Percentiles rank a stretch among this genome's conserved stretches.
Evolutionary conservation across 2,329 filamentous ascomycete species (phyloP).

Genomic region (Annulohypoxylon truncatum): DNA sequence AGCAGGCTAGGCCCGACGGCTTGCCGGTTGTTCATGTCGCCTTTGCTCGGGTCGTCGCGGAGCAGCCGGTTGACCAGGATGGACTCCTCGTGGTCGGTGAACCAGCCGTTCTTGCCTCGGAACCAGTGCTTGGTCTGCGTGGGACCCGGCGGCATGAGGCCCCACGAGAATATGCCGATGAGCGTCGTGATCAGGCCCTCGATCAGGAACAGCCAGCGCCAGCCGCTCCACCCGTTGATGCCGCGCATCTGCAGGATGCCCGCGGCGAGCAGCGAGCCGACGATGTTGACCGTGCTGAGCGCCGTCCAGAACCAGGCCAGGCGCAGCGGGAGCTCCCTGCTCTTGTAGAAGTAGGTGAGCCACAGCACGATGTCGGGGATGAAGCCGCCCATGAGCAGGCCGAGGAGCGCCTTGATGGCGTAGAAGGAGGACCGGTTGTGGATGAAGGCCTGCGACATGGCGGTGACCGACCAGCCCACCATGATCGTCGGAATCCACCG

Average conservation of each 20-base stretch:
- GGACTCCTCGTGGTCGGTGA: slow-evolving; percentile 66
- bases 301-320: slow-evolving; percentile 79
- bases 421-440: slow-evolving; percentile 49
- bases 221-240: slow-evolving; percentile 61
- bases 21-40: slow-evolving; percentile 70
- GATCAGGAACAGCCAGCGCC: slow-evolving; percentile 63
- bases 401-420: slow-evolving; percentile 53
- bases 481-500: slow-evolving; percentile 63
- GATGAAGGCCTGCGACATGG: slow-evolving; percentile 51
- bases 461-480: slow-evolving; percentile 52
- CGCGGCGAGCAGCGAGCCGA: slow-evolving; percentile 64
- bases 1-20: slow-evolving; percentile 62
- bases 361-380: slow-evolving; percentile 75
- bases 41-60: slow-evolving; percentile 70
- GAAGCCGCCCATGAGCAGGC: slow-evolving; percentile 68
- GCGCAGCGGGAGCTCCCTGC: slow-evolving; percentile 73
- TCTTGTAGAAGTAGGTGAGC: slow-evolving; percentile 81
- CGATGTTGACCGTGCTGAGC: slow-evolving; percentile 66
- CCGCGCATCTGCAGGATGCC: slow-evolving; percentile 65
- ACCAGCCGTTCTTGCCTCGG: slow-evolving; percentile 67
- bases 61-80: slow-evolving; percentile 70
- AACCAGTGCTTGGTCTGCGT: slow-evolving; percentile 66
- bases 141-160: slow-evolving; percentile 65
- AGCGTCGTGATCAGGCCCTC: slow-evolving; percentile 57
- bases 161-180: slow-evolving; percentile 64